Evolutionary conservation across 768 basidiomycete genomes (phyloP), one percentile per base, ranked within the genome.

Genomic region (Basidioascus undulatus): DNA sequence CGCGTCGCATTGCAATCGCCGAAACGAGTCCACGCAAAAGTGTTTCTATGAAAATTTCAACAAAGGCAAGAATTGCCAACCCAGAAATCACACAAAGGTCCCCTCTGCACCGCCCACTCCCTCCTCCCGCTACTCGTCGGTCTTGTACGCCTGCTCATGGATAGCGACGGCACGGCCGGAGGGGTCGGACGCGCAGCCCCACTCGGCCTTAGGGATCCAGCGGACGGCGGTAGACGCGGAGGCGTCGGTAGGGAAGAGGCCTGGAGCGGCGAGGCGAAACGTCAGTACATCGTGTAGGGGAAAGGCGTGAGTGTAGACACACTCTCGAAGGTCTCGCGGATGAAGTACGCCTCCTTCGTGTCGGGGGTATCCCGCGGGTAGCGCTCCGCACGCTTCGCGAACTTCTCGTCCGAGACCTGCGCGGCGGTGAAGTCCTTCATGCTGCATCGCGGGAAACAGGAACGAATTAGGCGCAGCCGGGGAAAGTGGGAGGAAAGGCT

Each of bases 301-400:
- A 44, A 41, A 38, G n/a, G 19, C 19, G 36, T 32, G 35, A 38
- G 21, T 23, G 7, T 24, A 12, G 21, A 47, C 61, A 54, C 54
- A 72, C 78, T 62, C 56, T 96, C 82, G 53, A 98, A 98, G 40
- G 83, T 68, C 43, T 96, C 77, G 42, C 86, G 71, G 54, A 96
- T 79, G 50, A 69, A 72, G 60, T 87, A 96, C 0, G 81, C 92
- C 60, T 98, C 92, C 59, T 96, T 96, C 19, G 92, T 96, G 49
- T 86, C 81, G 5, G 92, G 87, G 0, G 76, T 74, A 50, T 74
- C 76, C 43, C 68, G 58, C 9, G 75, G 58, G 74, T 76, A 98
- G 42, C 81, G 70, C 53, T 77, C 67, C 4, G 63, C 64, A 6
- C 76, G 67, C 49, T 72, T 67, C 18, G 70, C 68, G 50, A 89